phyloP scores from a whole-genome alignment of 1,139 yeast genomes.

The Diutina mesorugosa region DNA sequence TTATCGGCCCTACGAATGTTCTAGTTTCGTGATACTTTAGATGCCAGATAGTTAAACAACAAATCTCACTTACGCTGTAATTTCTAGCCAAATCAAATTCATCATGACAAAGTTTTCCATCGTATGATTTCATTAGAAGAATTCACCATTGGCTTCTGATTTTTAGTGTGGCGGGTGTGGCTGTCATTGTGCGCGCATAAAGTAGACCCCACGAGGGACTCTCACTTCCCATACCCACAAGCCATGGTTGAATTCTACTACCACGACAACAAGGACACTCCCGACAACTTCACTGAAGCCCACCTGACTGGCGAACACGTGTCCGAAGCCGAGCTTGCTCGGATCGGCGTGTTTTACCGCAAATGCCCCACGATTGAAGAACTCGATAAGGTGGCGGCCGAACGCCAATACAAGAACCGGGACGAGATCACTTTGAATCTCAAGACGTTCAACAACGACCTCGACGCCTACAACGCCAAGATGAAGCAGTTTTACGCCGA shows the following conservation, averaged over 20 bases:
- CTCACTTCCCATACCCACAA: not conserved
- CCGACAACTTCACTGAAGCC: conserved; percentile 53
- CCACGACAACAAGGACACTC: conserved; percentile 53
- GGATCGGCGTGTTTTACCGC: conserved; percentile 62
- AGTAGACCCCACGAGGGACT: not conserved
- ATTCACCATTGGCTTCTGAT: too few relatives aligned
- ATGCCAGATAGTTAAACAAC: too few relatives aligned
- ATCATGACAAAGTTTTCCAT: too few relatives aligned
- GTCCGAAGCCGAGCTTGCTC: conserved; percentile 31
- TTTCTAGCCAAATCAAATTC: too few relatives aligned
- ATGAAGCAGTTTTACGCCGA: conserved; percentile 67
- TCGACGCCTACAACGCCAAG: conserved; percentile 46
- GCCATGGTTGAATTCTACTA: conserved; percentile 49
- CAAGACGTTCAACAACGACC: conserved; percentile 51
- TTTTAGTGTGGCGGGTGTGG: not conserved
- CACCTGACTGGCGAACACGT: conserved; percentile 64
- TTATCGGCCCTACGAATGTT: too few relatives aligned
- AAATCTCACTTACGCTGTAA: too few relatives aligned
- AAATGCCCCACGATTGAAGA: conserved; percentile 38
- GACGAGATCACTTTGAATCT: conserved; percentile 58
- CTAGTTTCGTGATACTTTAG: too few relatives aligned
- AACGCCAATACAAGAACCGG: conserved; percentile 68
- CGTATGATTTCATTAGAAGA: too few relatives aligned
- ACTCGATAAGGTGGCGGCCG: conserved; percentile 53
- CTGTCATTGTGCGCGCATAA: not conserved